These are phyloP conservation scores for Picea sitchensis DNA, from an alignment of 75 land plant species.

Conservation along the genomic window DNA sequence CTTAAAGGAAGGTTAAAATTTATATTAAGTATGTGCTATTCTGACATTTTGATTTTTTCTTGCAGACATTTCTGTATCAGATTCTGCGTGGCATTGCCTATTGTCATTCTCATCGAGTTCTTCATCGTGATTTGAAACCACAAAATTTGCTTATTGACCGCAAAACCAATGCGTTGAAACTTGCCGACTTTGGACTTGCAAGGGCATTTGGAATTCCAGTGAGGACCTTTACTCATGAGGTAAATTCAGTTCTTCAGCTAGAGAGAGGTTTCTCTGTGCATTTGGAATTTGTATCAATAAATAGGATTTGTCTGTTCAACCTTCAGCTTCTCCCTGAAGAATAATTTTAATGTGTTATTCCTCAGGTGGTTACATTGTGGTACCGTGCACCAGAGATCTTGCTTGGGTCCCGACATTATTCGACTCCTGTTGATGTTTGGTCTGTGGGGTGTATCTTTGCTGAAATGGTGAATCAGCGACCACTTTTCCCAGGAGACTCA, in stretches of 20 bases:
- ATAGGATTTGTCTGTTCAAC: neutral
- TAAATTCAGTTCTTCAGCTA: constrained; percentile 15
- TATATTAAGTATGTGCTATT: too few species aligned
- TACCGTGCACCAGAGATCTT: constrained; percentile 99
- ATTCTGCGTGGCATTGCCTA: constrained; percentile 83
- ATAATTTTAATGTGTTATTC: neutral
- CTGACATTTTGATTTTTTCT: neutral
- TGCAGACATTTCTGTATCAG: constrained; percentile 84
- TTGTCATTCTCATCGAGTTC: constrained; percentile 79
- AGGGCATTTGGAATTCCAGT: constrained; percentile 98
- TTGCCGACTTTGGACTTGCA: constrained; percentile 98
- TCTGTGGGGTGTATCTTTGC: constrained; percentile 99
- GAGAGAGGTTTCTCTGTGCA: neutral
- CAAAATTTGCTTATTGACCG: constrained; percentile 93
- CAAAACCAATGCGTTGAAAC: constrained; percentile 87
- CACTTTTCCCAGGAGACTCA: constrained; percentile 98
- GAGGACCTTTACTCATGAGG: constrained; percentile 99
- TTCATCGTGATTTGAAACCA: constrained; percentile 96
- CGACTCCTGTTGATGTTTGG: constrained; percentile 99
- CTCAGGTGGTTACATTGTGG: constrained; percentile 96
- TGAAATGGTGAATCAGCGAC: constrained; percentile 96
- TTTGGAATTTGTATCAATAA: neutral
- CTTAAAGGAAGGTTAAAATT: too few species aligned
- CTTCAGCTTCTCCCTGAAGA: neutral
- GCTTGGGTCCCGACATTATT: constrained; percentile 96